Percentiles rank a stretch among this genome's conserved stretches.
phyloP scores from a whole-genome alignment of 495 filamentous ascomycete genomes.

The Aspergillus sclerotioniger region DNA sequence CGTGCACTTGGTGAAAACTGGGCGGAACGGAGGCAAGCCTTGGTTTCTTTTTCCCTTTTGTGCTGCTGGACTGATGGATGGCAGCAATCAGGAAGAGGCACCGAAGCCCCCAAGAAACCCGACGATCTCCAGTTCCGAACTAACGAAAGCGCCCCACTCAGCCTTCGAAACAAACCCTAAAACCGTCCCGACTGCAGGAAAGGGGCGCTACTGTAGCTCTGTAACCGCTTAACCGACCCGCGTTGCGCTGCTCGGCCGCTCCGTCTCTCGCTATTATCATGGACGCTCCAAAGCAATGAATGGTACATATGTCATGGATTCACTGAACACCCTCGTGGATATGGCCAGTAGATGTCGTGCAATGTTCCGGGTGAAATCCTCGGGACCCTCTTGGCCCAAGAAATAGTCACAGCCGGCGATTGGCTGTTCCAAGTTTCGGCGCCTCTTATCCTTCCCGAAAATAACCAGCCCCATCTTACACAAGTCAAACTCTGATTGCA shows the following conservation, averaged over 20 bases:
- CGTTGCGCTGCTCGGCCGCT: too few relatives aligned
- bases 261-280: too few relatives aligned
- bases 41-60: neutral
- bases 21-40: too few relatives aligned
- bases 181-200: conserved; percentile 4
- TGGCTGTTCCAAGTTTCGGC: conserved; percentile 1
- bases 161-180: conserved; percentile 4
- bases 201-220: neutral
- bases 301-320: neutral
- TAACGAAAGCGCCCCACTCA: neutral
- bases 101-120: conserved; percentile 6
- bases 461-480: too few relatives aligned
- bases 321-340: neutral
- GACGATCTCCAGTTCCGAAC: conserved; percentile 6
- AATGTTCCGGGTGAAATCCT: neutral
- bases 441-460: neutral
- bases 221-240: neutral
- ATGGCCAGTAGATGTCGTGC: neutral
- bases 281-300: too few relatives aligned
- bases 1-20: too few relatives aligned
- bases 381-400: neutral
- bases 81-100: conserved; percentile 3
- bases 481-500: conserved; percentile 1
- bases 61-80: neutral
- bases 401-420: neutral